Evolutionary conservation across 805 yeast species (phyloP).

Genomic region (Ogataea pignaliae): DNA sequence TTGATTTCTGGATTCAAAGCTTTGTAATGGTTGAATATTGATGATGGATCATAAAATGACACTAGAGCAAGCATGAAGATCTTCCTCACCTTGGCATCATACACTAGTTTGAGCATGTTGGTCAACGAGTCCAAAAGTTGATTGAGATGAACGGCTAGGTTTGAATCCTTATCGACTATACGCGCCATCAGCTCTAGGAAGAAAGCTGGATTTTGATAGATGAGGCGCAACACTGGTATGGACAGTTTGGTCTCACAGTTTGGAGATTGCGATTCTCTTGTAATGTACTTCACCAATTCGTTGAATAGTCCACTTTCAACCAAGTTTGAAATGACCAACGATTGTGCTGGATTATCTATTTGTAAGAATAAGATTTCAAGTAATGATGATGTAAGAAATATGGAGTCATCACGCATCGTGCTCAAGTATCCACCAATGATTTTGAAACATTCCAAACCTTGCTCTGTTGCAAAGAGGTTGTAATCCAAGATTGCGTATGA

Average conservation of each 20-base stretch:
- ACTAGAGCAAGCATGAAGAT: conserved; percentile 28
- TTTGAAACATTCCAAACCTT: conserved; percentile 40
- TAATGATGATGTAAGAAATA: conserved; percentile 48
- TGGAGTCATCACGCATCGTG: conserved; percentile 67
- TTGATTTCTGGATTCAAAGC: conserved; percentile 13
- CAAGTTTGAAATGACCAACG: conserved; percentile 22
- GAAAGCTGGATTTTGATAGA: conserved; percentile 30
- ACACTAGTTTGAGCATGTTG: conserved; percentile 42
- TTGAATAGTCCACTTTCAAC: conserved; percentile 42
- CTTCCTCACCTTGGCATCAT: conserved; percentile 74
- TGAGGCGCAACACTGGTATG: conserved; percentile 36
- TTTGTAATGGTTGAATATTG: conserved; percentile 8
- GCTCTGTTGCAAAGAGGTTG: conserved; percentile 34
- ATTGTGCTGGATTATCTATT: conserved; percentile 15
- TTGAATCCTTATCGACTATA: conserved; percentile 24
- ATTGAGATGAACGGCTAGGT: conserved; percentile 13
- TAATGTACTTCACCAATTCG: conserved; percentile 36
- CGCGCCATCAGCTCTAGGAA: conserved; percentile 33
- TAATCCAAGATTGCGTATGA: conserved; percentile 55
- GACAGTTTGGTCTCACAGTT: conserved; percentile 37
- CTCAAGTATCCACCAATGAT: conserved; percentile 50
- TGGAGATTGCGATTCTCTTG: conserved; percentile 41
- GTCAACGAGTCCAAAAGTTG: conserved; percentile 22
- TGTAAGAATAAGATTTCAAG: conserved; percentile 47
- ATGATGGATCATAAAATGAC: conserved; percentile 22